A percentile compares a stretch with the other conserved stretches of the same genome.
Conservation (phyloP, 2,329 filamentous ascomycete genomes). For the Stagonosporopsis vannaccii region DNA sequence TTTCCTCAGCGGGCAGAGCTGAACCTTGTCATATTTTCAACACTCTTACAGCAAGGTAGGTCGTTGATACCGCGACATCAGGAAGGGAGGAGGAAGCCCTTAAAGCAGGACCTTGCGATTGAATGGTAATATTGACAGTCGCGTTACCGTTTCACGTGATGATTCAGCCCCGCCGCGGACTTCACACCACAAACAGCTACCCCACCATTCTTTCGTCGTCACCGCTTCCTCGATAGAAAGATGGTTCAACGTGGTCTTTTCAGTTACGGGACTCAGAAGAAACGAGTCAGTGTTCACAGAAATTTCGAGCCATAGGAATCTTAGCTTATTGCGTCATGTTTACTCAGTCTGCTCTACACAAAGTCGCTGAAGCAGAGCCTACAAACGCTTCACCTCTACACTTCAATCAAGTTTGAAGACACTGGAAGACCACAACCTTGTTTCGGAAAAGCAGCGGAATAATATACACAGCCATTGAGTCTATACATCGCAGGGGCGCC, state of each 20-base stretch:
- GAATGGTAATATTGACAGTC: no score
- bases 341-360: not conserved
- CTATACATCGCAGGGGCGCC: slow-evolving; percentile 2
- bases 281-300: not conserved
- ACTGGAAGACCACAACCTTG: not conserved
- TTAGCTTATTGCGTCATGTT: slow-evolving; percentile 6
- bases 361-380: not conserved
- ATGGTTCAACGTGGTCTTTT: slow-evolving; percentile 1
- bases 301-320: not conserved
- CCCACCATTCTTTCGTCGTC: slow-evolving; percentile 8
- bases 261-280: not conserved
- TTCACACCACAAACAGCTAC: slow-evolving; percentile 7
- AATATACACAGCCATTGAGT: slow-evolving; percentile 4
- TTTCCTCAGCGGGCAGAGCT: not conserved
- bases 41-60: not conserved
- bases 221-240: slow-evolving; percentile 5
- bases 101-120: no score
- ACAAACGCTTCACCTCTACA: not conserved
- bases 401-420: not conserved
- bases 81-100: no score
- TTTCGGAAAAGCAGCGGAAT: not conserved
- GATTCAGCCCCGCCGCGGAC: not conserved
- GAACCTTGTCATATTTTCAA: not conserved
- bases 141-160: not conserved
- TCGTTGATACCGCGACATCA: not conserved